Percentiles rank a stretch among this genome's conserved stretches.
Evolutionary conservation across 352 stramenopile genomes (phyloP).

Genomic region (Phytophthora colocasiae): DNA sequence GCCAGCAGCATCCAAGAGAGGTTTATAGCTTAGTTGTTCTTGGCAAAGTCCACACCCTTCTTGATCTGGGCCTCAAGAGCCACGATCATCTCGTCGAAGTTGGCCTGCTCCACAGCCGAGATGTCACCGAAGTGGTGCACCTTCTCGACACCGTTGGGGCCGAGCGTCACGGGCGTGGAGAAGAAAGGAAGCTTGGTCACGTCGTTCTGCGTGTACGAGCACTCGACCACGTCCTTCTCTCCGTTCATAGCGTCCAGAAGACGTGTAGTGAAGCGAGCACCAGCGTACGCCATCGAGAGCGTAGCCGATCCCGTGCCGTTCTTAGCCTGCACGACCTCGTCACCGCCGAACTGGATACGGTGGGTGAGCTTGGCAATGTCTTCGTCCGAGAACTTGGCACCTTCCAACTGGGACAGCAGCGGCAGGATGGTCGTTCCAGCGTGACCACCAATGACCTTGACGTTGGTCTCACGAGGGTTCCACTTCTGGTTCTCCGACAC

Average conservation of each 20-base stretch:
- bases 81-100: conserved; percentile 92
- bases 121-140: conserved; percentile 93
- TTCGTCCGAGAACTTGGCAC: conserved; percentile 94
- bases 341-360: conserved; percentile 94
- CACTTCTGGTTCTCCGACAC: conserved; percentile 79
- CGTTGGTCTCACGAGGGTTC: conserved; percentile 81
- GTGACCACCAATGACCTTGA: conserved; percentile 98
- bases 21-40: conserved; percentile 53
- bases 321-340: conserved; percentile 98
- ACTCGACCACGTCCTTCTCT: conserved; percentile 95
- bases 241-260: conserved; percentile 96
- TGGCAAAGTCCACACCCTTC: conserved; percentile 88
- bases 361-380: conserved; percentile 96
- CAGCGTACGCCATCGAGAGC: conserved; percentile 99
- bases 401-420: conserved; percentile 96
- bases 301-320: conserved; percentile 98
- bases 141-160: conserved; percentile 96
- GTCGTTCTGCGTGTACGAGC: conserved; percentile 97
- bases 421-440: conserved; percentile 99
- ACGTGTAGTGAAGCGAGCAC: conserved; percentile 93
- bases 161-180: conserved; percentile 95
- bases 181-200: conserved; percentile 97
- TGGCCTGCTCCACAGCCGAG: conserved; percentile 82
- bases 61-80: conserved; percentile 89
- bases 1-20: neutral